phyloP scores from a whole-genome alignment of 2,329 filamentous ascomycete species.

The Colletotrichum magnum region DNA sequence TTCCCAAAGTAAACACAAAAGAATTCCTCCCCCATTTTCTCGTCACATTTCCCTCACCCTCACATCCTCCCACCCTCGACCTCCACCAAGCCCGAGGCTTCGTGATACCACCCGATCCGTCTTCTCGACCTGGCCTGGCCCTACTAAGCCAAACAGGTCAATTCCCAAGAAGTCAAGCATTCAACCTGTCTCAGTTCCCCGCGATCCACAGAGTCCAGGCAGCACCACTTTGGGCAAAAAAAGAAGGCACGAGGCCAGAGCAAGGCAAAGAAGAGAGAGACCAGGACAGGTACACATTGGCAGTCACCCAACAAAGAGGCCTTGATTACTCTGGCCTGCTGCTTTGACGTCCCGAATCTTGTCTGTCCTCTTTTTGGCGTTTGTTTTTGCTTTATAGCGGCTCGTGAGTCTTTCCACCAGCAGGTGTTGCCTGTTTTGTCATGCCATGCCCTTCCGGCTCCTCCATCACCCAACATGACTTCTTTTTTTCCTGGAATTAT shows the following conservation, averaged over 20 bases:
- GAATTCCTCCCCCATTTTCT: constrained; percentile 25
- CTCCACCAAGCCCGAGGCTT: constrained; percentile 27
- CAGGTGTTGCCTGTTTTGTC: constrained; percentile 9
- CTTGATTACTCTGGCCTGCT: neutral
- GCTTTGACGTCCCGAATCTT: constrained; percentile 30
- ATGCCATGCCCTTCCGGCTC: neutral
- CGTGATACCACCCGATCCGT: constrained; percentile 24
- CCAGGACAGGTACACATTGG: constrained; percentile 1
- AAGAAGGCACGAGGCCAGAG: constrained; percentile 30
- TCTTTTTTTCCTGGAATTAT: constrained; percentile 5
- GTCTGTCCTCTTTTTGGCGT: constrained; percentile 38
- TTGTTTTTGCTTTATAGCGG: constrained; percentile 37
- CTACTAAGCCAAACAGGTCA: constrained; percentile 17
- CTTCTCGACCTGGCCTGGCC: neutral
- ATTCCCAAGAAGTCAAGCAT: constrained; percentile 5
- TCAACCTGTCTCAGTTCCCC: constrained; percentile 17
- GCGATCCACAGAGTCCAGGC: constrained; percentile 16
- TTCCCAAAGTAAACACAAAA: constrained; percentile 40
- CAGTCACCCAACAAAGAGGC: constrained; percentile 21
- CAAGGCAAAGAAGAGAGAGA: neutral
- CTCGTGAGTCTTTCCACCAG: constrained; percentile 26
- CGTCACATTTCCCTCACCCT: constrained; percentile 31
- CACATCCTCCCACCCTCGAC: constrained; percentile 3
- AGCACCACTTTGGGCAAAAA: neutral
- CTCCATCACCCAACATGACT: neutral